Evolutionary conservation across 2,329 filamentous ascomycete genomes (phyloP).

Genomic region (Didymella pomorum): DNA sequence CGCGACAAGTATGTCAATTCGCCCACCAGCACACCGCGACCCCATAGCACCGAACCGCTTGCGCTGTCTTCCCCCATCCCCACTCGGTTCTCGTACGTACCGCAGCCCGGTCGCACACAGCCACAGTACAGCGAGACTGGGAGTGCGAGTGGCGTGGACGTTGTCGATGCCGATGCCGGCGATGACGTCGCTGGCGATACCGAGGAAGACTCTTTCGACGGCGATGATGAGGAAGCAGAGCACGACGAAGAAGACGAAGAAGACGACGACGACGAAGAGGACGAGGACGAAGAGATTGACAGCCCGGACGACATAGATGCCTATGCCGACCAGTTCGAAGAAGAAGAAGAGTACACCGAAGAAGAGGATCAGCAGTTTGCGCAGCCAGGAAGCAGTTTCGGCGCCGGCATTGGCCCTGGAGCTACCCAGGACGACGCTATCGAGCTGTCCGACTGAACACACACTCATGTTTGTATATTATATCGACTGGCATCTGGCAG

Average conservation of each 20-base stretch:
- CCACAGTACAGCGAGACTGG: conserved; percentile 24
- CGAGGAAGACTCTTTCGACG: conserved; percentile 18
- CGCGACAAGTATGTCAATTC: conserved; percentile 32
- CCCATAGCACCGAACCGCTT: conserved; percentile 31
- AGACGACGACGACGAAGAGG: conserved; percentile 10
- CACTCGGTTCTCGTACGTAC: conserved; percentile 30
- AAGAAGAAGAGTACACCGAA: conserved; percentile 22
- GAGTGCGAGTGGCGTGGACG: conserved; percentile 22
- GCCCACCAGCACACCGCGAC: conserved; percentile 18
- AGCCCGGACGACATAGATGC: conserved; percentile 14
- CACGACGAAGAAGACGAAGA: conserved; percentile 14
- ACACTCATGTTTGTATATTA: conserved; percentile 2
- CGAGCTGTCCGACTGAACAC: conserved; percentile 41
- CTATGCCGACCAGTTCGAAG: conserved; percentile 18
- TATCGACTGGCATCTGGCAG: conserved; percentile 2
- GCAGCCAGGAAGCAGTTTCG: conserved; percentile 9
- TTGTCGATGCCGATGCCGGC: conserved; percentile 18
- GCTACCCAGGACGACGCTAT: conserved; percentile 47
- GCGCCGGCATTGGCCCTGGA: conserved; percentile 24
- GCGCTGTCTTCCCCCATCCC: conserved; percentile 36
- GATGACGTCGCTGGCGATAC: conserved; percentile 23
- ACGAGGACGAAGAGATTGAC: conserved; percentile 1
- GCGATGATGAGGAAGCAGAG: conserved; percentile 26
- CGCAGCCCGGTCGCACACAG: conserved; percentile 18
- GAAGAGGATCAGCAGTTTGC: conserved; percentile 23